Evolutionary conservation across 2,329 filamentous ascomycete genomes (phyloP).

Genomic region (Colletotrichum navitas): DNA sequence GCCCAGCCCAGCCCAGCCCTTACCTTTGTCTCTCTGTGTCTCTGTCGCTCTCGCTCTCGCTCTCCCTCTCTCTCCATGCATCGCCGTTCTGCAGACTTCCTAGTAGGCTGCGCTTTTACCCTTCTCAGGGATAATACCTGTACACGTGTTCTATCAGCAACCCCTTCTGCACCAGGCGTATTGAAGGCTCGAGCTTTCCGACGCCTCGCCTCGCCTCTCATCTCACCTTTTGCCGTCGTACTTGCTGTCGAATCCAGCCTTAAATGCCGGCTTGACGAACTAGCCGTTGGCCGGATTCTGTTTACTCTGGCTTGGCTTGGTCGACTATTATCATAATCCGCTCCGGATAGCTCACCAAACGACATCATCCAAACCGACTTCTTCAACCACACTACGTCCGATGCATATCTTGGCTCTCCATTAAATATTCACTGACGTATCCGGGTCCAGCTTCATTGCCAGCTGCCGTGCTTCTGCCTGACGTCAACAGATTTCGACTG

Average conservation of each 20-base stretch:
- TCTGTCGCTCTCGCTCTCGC: neutral
- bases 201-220: neutral
- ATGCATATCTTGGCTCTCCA: neutral
- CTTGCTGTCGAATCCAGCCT: neutral
- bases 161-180: conserved; percentile 1
- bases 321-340: neutral
- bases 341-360: neutral
- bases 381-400: neutral
- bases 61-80: conserved; percentile 1
- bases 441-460: neutral
- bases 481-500: neutral
- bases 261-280: conserved; percentile 19
- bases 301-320: neutral
- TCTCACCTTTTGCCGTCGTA: neutral
- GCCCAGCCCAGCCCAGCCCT: neutral
- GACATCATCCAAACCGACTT: conserved; percentile 6
- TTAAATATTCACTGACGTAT: neutral
- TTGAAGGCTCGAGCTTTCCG: neutral
- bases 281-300: neutral
- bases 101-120: conserved; percentile 5
- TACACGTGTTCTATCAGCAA: conserved; percentile 16
- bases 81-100: conserved; percentile 12
- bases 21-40: neutral
- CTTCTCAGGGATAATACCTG: neutral
- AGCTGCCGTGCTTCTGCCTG: neutral